Base-by-base conservation (phyloP, 116 monocot species). In the Cymodocea nodosa region DNA sequence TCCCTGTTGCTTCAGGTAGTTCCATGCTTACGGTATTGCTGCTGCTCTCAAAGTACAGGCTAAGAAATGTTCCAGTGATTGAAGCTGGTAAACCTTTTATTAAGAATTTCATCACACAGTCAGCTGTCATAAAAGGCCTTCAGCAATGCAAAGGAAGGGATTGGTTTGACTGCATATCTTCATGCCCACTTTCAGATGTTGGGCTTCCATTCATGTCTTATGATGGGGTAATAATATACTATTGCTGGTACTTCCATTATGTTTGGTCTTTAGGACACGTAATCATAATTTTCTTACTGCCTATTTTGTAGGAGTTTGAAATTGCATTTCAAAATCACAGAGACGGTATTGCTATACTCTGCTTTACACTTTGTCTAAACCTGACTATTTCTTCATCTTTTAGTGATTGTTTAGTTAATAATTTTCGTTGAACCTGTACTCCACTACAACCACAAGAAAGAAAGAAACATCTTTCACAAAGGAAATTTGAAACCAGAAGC, bases 171-270 rank as follows among this genome's bases (percentile, higher is more conserved):
- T 83, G 78, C 70, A 87, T 95, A 53, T 76, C 90, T 60, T 59
- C 83, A 20, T 68, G 73, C 24, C 74, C 79, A n/a, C 79, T 95
- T 34, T 72, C 83, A 55, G 85, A 90, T 74, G 81, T 95, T 50
- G 95, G 95, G 44, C 90, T 95, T 78, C 95, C 95, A 23, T 95
- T 87, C 63, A 87, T 85, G 87, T 74, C 90, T 55, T 59, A 70
- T 80, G 79, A 90, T 70, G 83, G 90, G 87, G 94, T 95, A 12
- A 75, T 6, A 16, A 75, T 6, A 16, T 19, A 40, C 37, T n/a
- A 36, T 37, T 62, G 37, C 62, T 19, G 10, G 2, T 37, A 36
- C 62, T 37, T 18, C 6, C 44, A 11, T 44, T 8, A 44, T 6
- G 6, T 44, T 44, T 44, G 44, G 44, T 44, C 44, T 11, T 44